Base-by-base conservation (phyloP, 441 rosid genomes). In the Biscutella laevigata region DNA sequence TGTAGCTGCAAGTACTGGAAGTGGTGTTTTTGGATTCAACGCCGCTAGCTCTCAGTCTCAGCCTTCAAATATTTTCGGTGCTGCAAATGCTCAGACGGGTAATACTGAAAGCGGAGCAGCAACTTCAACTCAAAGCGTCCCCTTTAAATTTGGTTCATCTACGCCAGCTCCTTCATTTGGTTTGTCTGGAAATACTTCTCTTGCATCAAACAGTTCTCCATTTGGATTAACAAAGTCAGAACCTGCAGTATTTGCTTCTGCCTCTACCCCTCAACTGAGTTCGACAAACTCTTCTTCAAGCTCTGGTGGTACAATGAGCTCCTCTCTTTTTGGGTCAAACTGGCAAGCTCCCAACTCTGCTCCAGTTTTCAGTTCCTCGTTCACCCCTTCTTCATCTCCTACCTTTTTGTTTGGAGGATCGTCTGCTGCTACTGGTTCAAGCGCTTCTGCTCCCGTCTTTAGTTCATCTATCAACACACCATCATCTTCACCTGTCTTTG, bases 121-220 rank as follows among this genome's bases (percentile, higher is more conserved):
- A 33, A 33, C 77, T 56, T 65, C 82, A 45, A 67, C 77, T 49
- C 85, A 73, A 67, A 81, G 74, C 67, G 52, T 36, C 19, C 82
- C 84, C 2, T 59, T 54, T 68, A 77, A 71, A 55, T 77, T 71
- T 52, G 75, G 71, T 17, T 69, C 86, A 26, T 71, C 83, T 57
- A 58, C 62, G 28, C 57, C 78, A 25, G 60, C 77, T 41, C 53
- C 84, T 24, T 64, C 84, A 62, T 84, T 75, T 66, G 72, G 75
- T 14, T 54, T 60, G 51, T 59, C 66, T 51, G 79, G 74, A 46
- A 78, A 41, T 63, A 17, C 77, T 13, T 41, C 73, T 30, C 50
- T 68, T 57, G 58, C 79, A 45, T 56, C 91, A 16, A 72, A 76
- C 45, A 70, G 71, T 59, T 72, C 80, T 19, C 36, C 68, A 25